Base-by-base conservation (phyloP, 2,329 filamentous ascomycete species). In the Aspergillus udagawae region DNA sequence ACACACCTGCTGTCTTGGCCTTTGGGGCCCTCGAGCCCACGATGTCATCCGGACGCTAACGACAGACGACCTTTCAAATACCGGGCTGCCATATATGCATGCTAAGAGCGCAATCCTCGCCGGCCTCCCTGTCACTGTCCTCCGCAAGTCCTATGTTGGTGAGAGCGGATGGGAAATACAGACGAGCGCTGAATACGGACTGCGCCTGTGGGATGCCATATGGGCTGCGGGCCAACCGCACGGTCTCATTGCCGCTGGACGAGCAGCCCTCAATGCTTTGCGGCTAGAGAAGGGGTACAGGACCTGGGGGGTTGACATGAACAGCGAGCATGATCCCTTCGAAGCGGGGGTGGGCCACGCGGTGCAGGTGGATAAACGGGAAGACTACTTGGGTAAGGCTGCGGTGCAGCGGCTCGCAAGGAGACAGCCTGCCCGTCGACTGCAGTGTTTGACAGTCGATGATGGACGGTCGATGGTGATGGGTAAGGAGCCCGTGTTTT, bases 91-190 rank as follows among this genome's bases (percentile, higher is more conserved):
- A 0, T 81, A 83, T 54, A 79, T 83, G 59, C 73, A 75, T 0
- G 75, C 79, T 49, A 84, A 82, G 70, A 73, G 71, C 20, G 76
- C 77, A 0, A 75, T 68, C 55, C 76, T 87, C 51, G 75, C 73
- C 7, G 82, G 83, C 0, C 78, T 87, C 14, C 84, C 85, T 0
- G 82, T 85, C 2, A 81, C 76, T 0, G 77, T 77, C 0, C 78
- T 85, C 63, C 77, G 82, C 2, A 76, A 85, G 41, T 87, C 84
- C 0, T 84, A 82, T 52, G 82, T 87, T 3, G 85, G 85, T 5
- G 85, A 87, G 62, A 71, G 77, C 0, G 85, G 85, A 1, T 87
- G 83, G 83, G 85, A 87, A 65, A 78, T 87, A 21, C 83, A 85
- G 58, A 78, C 84, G 1, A 84, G 76, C 35, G 81, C 85, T 0